These are phyloP conservation scores for Picea sitchensis DNA, from an alignment of 75 land plant genomes.

Conservation along the genomic window DNA sequence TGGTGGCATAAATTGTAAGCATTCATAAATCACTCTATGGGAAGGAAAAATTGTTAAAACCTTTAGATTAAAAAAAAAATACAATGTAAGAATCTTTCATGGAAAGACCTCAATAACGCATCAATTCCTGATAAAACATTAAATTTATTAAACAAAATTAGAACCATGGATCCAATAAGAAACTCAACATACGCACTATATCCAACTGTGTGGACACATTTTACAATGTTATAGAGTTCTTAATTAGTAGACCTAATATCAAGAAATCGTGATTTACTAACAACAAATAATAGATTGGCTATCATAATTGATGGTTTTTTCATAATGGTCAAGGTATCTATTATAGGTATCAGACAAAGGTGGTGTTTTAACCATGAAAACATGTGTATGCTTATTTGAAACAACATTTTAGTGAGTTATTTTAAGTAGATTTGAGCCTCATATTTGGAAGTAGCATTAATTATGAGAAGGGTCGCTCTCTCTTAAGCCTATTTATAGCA, in stretches of 20 bases:
- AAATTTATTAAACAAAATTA: too few species aligned
- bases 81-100: constrained; percentile 19
- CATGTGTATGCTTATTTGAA: too few species aligned
- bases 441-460: too few species aligned
- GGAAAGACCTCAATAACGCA: background rate
- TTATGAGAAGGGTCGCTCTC: too few species aligned
- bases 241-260: background rate
- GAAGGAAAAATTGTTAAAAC: too few species aligned
- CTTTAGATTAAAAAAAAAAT: too few species aligned
- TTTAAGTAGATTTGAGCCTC: too few species aligned
- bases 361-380: too few species aligned
- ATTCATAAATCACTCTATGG: constrained; percentile 52
- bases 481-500: too few species aligned
- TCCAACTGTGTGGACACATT: background rate
- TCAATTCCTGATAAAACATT: background rate
- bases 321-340: background rate
- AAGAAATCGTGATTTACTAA: background rate
- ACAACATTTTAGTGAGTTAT: too few species aligned
- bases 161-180: too few species aligned
- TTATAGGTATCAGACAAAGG: background rate
- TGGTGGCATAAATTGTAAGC: constrained; percentile 68
- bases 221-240: background rate
- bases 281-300: background rate
- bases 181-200: background rate
- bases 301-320: background rate